phyloP scores from a whole-genome alignment of 495 filamentous ascomycete genomes.

The Tirmania nivea region DNA sequence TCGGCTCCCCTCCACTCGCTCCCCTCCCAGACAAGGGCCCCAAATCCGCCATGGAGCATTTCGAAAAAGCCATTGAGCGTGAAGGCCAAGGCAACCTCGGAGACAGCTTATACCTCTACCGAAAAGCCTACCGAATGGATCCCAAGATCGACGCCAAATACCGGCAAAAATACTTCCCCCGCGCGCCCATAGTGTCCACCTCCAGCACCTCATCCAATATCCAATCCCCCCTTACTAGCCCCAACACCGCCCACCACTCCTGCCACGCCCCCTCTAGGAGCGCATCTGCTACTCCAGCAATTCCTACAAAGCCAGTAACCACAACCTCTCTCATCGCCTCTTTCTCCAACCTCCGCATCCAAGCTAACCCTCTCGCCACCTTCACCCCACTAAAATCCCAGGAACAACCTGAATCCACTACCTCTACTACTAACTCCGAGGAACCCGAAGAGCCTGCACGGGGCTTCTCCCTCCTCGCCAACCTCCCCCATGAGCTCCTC shows the following conservation, averaged over 20 bases:
- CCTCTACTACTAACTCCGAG: conserved; percentile 27
- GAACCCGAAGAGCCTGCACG: not conserved
- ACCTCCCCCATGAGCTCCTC: conserved; percentile 63
- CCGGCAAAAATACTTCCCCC: conserved; percentile 69
- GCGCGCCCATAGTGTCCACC: conserved; percentile 14
- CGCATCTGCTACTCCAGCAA: not conserved
- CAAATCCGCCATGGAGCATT: conserved; percentile 66
- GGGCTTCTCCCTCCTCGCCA: conserved; percentile 44
- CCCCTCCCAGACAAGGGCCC: conserved; percentile 22
- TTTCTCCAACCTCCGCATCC: conserved; percentile 46
- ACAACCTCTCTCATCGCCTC: conserved; percentile 48
- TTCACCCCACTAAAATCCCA: not conserved
- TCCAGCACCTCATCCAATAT: not conserved
- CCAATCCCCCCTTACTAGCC: conserved; percentile 26
- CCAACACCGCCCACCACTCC: conserved; percentile 20
- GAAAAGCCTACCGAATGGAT: conserved; percentile 81
- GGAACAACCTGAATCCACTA: conserved; percentile 35
- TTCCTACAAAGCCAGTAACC: not conserved
- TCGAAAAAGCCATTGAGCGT: conserved; percentile 74
- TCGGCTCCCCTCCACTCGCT: conserved; percentile 21
- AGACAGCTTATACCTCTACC: conserved; percentile 72
- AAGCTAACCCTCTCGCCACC: conserved; percentile 24
- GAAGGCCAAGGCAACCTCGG: conserved; percentile 68
- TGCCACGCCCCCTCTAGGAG: conserved; percentile 25
- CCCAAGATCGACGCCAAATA: conserved; percentile 63